Evolutionary conservation across 306 rosid genomes (phyloP).

Genomic region (Pachyrhizus erosus): DNA sequence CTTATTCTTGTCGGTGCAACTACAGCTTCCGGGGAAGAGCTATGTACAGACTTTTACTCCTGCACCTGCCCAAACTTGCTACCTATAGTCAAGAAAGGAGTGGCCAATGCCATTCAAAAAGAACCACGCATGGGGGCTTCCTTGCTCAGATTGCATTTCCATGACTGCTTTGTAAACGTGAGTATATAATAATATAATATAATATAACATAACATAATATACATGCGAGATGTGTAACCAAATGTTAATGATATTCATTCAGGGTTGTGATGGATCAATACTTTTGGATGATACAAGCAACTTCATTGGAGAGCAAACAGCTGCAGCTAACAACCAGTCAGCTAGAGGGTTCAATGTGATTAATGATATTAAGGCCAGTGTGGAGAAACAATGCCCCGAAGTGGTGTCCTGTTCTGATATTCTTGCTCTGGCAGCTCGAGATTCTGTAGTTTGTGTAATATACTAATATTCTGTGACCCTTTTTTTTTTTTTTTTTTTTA

Average conservation of each 20-base stretch:
- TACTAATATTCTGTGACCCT: slow-evolving; percentile 27
- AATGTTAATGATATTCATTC: not conserved
- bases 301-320: slow-evolving; percentile 67
- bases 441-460: slow-evolving; percentile 59
- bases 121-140: slow-evolving; percentile 68
- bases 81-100: slow-evolving; percentile 49
- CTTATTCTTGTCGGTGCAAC: slow-evolving; percentile 42
- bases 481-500: no score
- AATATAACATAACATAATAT: not conserved
- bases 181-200: no score
- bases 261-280: slow-evolving; percentile 76
- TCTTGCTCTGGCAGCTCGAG: slow-evolving; percentile 64
- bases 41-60: slow-evolving; percentile 46
- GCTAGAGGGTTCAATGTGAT: slow-evolving; percentile 63
- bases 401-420: slow-evolving; percentile 77
- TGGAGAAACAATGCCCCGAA: slow-evolving; percentile 64
- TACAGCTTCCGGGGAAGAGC: slow-evolving; percentile 38
- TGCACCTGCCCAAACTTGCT: slow-evolving; percentile 52
- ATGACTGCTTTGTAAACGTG: slow-evolving; percentile 74
- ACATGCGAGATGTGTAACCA: no score
- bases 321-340: slow-evolving; percentile 62
- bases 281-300: slow-evolving; percentile 61
- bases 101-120: slow-evolving; percentile 44
- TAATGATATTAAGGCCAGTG: slow-evolving; percentile 54
- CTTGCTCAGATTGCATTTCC: slow-evolving; percentile 68